Evolutionary conservation across 441 rosid genomes (phyloP), one percentile per base, ranked within the genome.

Genomic region (Breynia disticha): DNA sequence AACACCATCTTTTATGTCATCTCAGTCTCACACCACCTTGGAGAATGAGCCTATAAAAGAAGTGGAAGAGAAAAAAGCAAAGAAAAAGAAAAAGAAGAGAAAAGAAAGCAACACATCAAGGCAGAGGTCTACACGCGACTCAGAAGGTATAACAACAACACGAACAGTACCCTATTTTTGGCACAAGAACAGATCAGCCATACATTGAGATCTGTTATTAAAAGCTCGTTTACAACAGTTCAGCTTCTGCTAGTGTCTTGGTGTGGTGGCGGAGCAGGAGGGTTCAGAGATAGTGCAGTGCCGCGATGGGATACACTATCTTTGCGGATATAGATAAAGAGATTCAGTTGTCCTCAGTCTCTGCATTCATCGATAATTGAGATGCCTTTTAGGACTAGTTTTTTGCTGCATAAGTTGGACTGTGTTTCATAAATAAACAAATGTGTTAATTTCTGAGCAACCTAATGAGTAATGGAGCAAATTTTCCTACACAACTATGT

Each of bases 101-200:
- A 12, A 52, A n/a, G 70, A 71, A 66, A 71, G 75, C 63, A 66
- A 71, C 72, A 0, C 16, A 35, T 62, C 65, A 61, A 42, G 42
- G 17, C 56, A 16, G 19, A 46, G 19, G n/a, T 41, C 45, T 16
- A 61, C 70, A 52, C 68, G 61, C 56, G 48, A 54, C 64, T 38
- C 63, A 11, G 48, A 11, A 8, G 55, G 38, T 11, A 10, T 28
- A 28, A 28, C 35, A 58, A 46, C 28, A 48, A 45, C 48, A 22
- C 53, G 39, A 19, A 51, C 67, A 41, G 50, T 53, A 42, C 16
- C 50, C 35, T 9, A 28, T 28, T 28, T 28, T 28, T 28, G 35
- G 7, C 35, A 28, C 8, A 28, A 28, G n/a, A 28, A 28, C 35
- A 28, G 8, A 28, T 1, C 5, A 6, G 53, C 22, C 8, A 21